Conservation (phyloP, 805 yeast species). For the Debaryomyces prosopidis region DNA sequence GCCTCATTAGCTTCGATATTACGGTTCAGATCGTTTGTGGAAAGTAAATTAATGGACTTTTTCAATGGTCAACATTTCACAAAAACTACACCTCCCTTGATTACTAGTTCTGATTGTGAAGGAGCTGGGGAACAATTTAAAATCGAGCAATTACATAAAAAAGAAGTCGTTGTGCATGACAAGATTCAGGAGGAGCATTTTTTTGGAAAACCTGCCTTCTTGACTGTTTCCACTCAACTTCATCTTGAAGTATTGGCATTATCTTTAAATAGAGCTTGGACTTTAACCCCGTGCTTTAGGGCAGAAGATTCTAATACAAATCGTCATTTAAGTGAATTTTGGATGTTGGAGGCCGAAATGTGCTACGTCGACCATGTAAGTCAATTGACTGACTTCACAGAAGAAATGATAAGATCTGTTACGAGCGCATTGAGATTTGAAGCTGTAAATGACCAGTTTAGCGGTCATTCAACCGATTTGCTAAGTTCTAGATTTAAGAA, state of each 20-base stretch:
- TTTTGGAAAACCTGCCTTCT: slow-evolving; percentile 65
- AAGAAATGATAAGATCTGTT: slow-evolving; percentile 63
- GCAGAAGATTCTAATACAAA: slow-evolving; percentile 92
- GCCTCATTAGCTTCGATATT: slow-evolving; percentile 62
- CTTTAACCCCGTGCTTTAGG: slow-evolving; percentile 86
- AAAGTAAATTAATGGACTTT: slow-evolving; percentile 51
- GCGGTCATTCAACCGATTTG: slow-evolving; percentile 24
- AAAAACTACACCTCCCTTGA: slow-evolving; percentile 82
- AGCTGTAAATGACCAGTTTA: slow-evolving; percentile 18
- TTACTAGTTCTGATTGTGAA: slow-evolving; percentile 92
- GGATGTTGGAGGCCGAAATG: slow-evolving; percentile 96
- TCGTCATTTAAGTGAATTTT: slow-evolving; percentile 90
- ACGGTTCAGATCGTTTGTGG: slow-evolving; percentile 71
- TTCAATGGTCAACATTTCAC: slow-evolving; percentile 56
- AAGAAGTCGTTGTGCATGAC: slow-evolving; percentile 10
- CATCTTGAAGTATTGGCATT: slow-evolving; percentile 82
- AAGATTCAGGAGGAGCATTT: slow-evolving; percentile 34
- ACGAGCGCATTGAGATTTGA: slow-evolving; percentile 15
- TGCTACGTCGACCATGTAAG: slow-evolving; percentile 59
- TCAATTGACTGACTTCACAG: slow-evolving; percentile 66
- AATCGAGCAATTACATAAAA: slow-evolving; percentile 39
- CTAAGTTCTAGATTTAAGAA: slow-evolving; percentile 37
- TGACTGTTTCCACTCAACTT: slow-evolving; percentile 90
- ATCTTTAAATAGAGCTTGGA: slow-evolving; percentile 81
- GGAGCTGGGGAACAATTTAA: slow-evolving; percentile 93